These are phyloP conservation scores for Nemophila menziesii DNA, from an alignment of 257 asterid species.

Conservation along the genomic window DNA sequence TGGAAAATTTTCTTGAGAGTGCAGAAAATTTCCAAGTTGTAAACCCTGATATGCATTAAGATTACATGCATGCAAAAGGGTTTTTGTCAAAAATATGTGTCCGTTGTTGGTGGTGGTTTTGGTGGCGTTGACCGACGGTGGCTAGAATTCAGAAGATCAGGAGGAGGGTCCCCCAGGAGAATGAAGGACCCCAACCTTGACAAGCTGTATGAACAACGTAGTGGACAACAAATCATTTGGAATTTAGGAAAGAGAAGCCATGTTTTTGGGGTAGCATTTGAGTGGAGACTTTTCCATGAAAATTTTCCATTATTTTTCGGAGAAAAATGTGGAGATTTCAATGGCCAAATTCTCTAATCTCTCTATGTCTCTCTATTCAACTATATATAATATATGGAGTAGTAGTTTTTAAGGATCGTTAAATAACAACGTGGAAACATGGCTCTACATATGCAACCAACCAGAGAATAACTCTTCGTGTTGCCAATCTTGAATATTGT, in stretches of 20 bases:
- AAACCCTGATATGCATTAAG: too few relatives aligned
- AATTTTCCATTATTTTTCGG: slow-evolving; percentile 30
- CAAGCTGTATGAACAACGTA: slow-evolving; percentile 16
- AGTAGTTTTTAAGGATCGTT: too few relatives aligned
- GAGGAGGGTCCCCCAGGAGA: slow-evolving; percentile 64
- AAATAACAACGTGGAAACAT: too few relatives aligned
- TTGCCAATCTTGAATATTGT: too few relatives aligned
- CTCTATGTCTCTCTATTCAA: slow-evolving; percentile 5
- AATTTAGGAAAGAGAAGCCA: slow-evolving; percentile 11
- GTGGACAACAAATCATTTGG: slow-evolving; percentile 29
- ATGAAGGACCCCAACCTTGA: slow-evolving; percentile 59
- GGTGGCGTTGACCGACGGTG: background rate
- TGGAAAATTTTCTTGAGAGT: too few relatives aligned
- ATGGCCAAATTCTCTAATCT: slow-evolving; percentile 17
- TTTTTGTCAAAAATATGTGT: too few relatives aligned
- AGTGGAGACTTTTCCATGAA: slow-evolving; percentile 18
- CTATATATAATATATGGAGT: background rate
- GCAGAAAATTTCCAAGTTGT: too few relatives aligned
- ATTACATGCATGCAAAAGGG: too few relatives aligned
- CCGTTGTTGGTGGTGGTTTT: background rate
- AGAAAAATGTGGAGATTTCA: slow-evolving; percentile 38
- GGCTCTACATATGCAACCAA: too few relatives aligned
- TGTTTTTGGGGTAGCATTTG: slow-evolving; percentile 23
- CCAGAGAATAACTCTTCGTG: too few relatives aligned
- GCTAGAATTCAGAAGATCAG: background rate